Evolutionary conservation across 2,329 filamentous ascomycete species (phyloP).

Genomic region (Trichoderma sp.): DNA sequence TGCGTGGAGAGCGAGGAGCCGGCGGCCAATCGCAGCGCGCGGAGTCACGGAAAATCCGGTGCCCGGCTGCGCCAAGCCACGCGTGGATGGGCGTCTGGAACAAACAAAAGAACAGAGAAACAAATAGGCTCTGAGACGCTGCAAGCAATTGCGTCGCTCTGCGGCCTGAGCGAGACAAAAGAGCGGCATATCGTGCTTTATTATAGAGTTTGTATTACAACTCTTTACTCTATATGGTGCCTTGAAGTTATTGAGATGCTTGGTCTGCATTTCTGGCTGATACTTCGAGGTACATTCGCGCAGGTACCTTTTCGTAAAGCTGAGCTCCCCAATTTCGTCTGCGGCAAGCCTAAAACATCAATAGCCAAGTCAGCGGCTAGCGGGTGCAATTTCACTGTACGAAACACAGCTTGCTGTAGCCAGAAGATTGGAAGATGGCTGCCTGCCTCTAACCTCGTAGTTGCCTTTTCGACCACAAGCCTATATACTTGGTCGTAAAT

Average conservation of each 20-base stretch:
- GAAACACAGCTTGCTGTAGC: not conserved
- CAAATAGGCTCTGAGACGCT: not conserved
- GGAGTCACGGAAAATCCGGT: constrained; percentile 33
- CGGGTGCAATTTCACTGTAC: not conserved
- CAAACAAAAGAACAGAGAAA: not conserved
- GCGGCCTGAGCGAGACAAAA: not conserved
- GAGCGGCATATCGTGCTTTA: accelerated
- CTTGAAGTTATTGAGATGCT: too few relatives aligned
- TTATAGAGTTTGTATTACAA: not conserved
- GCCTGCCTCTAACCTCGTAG: not conserved
- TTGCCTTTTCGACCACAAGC: not conserved
- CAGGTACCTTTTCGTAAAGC: not conserved
- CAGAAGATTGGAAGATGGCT: not conserved
- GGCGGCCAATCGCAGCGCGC: constrained; percentile 31
- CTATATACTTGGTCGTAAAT: too few relatives aligned
- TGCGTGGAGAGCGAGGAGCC: constrained; percentile 28
- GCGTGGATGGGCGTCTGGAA: constrained; percentile 21
- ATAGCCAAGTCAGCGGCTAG: not conserved
- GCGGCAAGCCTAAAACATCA: not conserved
- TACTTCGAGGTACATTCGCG: not conserved
- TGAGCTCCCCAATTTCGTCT: constrained; percentile 6
- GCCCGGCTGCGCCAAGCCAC: constrained; percentile 23
- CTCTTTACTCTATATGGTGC: accelerated
- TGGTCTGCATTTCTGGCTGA: not conserved
- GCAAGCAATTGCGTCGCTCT: not conserved